Conservation (phyloP, 164 flowering plant species). For the Vitis rupestris region DNA sequence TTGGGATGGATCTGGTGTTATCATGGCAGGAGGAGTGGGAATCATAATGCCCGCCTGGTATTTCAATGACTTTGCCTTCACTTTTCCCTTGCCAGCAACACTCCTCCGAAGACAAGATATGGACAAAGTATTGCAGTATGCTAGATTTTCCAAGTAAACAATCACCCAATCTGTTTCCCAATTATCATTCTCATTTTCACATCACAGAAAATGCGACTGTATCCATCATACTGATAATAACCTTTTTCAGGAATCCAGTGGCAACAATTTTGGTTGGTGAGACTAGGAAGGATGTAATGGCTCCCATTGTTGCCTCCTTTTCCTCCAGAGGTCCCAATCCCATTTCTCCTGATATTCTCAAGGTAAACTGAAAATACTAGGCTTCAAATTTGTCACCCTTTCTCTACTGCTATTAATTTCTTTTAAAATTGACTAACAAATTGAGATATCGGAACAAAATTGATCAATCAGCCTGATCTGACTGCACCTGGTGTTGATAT, state of each 20-base stretch:
- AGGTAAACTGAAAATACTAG: slow-evolving; percentile 8
- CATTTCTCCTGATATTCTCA: slow-evolving; percentile 18
- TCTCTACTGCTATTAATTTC: background rate
- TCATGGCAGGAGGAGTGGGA: too few species aligned
- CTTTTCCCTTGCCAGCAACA: slow-evolving; percentile 15
- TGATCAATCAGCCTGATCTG: slow-evolving; percentile 21
- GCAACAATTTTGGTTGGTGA: slow-evolving; percentile 20
- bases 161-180: background rate
- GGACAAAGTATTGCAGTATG: slow-evolving; percentile 11
- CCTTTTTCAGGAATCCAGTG: too few species aligned
- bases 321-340: background rate
- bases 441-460: background rate
- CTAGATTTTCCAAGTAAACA: slow-evolving; percentile 11
- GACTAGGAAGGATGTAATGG: slow-evolving; percentile 9
- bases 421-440: background rate
- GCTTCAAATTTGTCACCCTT: background rate
- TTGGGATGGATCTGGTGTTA: background rate
- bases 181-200: too few species aligned
- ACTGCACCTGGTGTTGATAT: slow-evolving; percentile 27
- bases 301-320: slow-evolving; percentile 18
- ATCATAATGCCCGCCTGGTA: slow-evolving; percentile 1
- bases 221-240: too few species aligned
- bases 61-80: background rate
- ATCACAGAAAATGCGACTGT: too few species aligned
- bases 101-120: slow-evolving; percentile 9